phyloP scores from a whole-genome alignment of 192 early-diverging fungal genomes.

The Backusella macrospora region DNA sequence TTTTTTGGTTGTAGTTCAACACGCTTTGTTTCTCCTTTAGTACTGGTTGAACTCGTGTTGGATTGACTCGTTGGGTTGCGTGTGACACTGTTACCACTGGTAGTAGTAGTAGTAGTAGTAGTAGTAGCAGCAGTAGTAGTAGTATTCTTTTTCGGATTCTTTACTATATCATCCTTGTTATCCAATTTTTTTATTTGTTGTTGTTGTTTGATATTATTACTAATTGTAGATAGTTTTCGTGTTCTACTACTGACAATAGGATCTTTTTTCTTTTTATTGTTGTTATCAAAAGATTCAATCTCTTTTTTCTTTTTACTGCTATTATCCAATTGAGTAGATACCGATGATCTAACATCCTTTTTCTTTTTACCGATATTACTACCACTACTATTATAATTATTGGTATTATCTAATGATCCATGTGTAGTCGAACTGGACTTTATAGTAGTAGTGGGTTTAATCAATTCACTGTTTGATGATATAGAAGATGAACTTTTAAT shows the following conservation, averaged over 20 bases:
- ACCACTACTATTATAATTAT: no score
- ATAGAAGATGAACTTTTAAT: neutral
- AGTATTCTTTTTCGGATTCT: neutral
- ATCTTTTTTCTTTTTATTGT: neutral
- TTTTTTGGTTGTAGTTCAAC: conserved; percentile 2
- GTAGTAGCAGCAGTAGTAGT: no score
- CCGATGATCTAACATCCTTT: no score
- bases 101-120: no score
- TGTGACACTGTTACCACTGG: neutral
- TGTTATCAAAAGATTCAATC: no score
- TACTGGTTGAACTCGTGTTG: conserved; percentile 6
- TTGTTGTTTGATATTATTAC: no score
- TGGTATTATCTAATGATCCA: neutral
- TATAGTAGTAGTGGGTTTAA: neutral
- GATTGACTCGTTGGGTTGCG: conserved; percentile 3
- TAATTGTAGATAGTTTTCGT: neutral
- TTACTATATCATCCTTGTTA: neutral
- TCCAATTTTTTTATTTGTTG: neutral
- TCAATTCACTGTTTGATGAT: neutral
- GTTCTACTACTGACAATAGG: neutral
- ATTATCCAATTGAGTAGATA: no score
- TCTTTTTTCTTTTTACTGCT: no score
- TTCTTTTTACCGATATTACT: no score
- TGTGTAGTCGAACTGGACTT: neutral
- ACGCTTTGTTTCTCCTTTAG: conserved; percentile 12